Conservation (phyloP, 345 rosid genomes). For the Gossypium sturtianum region DNA sequence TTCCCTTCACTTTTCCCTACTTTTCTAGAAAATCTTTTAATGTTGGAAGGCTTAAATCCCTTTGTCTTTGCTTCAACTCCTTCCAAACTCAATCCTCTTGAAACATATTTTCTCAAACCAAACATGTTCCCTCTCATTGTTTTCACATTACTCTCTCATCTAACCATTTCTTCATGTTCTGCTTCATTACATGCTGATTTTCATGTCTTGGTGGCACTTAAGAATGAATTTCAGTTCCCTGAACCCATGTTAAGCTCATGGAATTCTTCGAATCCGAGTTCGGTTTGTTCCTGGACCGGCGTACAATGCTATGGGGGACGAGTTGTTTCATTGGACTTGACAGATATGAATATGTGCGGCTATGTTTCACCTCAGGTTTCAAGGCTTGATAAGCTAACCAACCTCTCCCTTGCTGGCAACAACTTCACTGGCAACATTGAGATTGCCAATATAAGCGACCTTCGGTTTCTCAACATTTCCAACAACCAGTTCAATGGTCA, state of each 20-base stretch:
- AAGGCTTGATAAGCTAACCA: constrained; percentile 37
- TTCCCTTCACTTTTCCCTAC: constrained; percentile 45
- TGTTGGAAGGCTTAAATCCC: constrained; percentile 28
- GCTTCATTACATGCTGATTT: constrained; percentile 43
- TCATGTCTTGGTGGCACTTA: constrained; percentile 37
- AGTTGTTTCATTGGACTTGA: constrained; percentile 49
- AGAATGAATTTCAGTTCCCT: constrained; percentile 42
- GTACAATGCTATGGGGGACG: constrained; percentile 37
- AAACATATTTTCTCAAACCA: constrained; percentile 9
- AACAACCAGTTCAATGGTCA: constrained; percentile 45
- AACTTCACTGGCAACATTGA: constrained; percentile 40
- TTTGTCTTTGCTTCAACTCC: constrained; percentile 30
- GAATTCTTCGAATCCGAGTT: constrained; percentile 42
- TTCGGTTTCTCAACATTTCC: constrained; percentile 47
- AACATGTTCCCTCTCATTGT: constrained; percentile 51
- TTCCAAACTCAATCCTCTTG: constrained; percentile 33
- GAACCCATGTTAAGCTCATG: constrained; percentile 43
- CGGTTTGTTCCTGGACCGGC: constrained; percentile 62
- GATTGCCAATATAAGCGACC: constrained; percentile 34
- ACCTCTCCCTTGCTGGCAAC: constrained; percentile 55
- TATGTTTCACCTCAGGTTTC: constrained; percentile 37
- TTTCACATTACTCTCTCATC: constrained; percentile 34
- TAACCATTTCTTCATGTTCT: constrained; percentile 21
- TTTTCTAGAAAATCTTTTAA: constrained; percentile 27
- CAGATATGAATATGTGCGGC: constrained; percentile 49